Evolutionary conservation across 2,329 filamentous ascomycete species (phyloP).

Genomic region (Apiospora arundinis): DNA sequence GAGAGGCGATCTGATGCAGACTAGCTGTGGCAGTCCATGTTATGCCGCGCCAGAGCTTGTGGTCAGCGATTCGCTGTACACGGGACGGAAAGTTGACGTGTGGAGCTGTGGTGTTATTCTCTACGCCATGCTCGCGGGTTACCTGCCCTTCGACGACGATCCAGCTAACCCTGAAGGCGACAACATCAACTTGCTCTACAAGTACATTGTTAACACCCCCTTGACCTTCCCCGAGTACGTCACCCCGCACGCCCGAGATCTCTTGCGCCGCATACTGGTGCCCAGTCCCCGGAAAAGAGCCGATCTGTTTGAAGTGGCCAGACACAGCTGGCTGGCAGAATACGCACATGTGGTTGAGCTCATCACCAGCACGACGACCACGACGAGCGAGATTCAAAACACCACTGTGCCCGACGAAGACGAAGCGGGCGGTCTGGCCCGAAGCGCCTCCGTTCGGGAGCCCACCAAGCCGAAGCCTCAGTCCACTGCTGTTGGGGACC

Average conservation of each 20-base stretch:
- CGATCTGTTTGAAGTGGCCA: conserved; percentile 94
- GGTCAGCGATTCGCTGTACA: conserved; percentile 96
- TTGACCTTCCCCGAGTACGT: conserved; percentile 99
- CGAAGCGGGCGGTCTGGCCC: conserved; percentile 70
- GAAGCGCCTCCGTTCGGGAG: conserved; percentile 92
- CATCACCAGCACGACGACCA: conserved; percentile 94
- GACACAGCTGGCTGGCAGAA: conserved; percentile 97
- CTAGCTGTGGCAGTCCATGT: conserved; percentile 96
- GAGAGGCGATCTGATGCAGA: conserved; percentile 97
- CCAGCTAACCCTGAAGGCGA: conserved; percentile 98
- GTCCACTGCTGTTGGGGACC: conserved; percentile 61
- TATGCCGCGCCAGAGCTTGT: conserved; percentile 97
- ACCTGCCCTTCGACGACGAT: conserved; percentile 97
- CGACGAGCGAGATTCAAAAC: conserved; percentile 82
- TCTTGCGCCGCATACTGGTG: conserved; percentile 90
- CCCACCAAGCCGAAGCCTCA: conserved; percentile 71
- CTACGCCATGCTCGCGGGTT: conserved; percentile 98
- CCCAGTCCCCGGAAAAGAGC: conserved; percentile 94
- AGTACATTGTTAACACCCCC: conserved; percentile 97
- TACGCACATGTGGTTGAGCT: conserved; percentile 97
- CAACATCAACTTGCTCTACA: conserved; percentile 98
- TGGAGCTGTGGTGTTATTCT: conserved; percentile 99
- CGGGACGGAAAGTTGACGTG: conserved; percentile 95
- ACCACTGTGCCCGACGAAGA: conserved; percentile 70
- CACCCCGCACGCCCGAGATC: conserved; percentile 91